Evolutionary conservation across 1,284 basidiomycete genomes (phyloP).

Genomic region (Trichosporon sp.): DNA sequence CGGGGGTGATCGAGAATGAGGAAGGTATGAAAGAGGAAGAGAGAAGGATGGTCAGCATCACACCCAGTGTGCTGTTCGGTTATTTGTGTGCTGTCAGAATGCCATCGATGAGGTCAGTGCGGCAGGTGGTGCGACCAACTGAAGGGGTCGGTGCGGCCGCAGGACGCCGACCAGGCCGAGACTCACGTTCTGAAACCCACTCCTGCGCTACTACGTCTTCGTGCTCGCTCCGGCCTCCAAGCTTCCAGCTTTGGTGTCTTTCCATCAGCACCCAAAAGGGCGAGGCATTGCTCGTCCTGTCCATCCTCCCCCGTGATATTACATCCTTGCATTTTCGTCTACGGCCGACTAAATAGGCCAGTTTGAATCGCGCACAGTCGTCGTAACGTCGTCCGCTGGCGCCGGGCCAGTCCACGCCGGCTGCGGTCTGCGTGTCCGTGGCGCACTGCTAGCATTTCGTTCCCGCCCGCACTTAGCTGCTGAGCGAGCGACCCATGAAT

Average conservation of each 20-base stretch:
- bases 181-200: slow-evolving; percentile 12
- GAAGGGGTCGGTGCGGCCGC: not conserved
- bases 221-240: not conserved
- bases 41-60: not conserved
- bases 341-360: slow-evolving; percentile 18
- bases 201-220: not conserved
- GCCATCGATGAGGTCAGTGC: slow-evolving; percentile 7
- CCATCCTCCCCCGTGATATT: not conserved
- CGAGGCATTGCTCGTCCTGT: not conserved
- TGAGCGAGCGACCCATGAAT: slow-evolving; percentile 32
- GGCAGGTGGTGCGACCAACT: slow-evolving; percentile 5
- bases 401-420: too few relatives aligned
- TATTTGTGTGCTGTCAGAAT: slow-evolving; percentile 17
- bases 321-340: slow-evolving; percentile 20
- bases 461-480: slow-evolving; percentile 13
- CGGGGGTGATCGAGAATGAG: not conserved
- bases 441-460: not conserved
- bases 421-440: not conserved
- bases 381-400: not conserved
- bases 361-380: slow-evolving; percentile 2
- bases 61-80: slow-evolving; percentile 1
- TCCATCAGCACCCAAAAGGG: not conserved
- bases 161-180: not conserved
- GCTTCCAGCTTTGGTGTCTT: too few relatives aligned
- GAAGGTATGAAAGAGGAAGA: not conserved